phyloP scores from a whole-genome alignment of 108 stramenopile genomes.

The Aurantiochytrium sp. region DNA sequence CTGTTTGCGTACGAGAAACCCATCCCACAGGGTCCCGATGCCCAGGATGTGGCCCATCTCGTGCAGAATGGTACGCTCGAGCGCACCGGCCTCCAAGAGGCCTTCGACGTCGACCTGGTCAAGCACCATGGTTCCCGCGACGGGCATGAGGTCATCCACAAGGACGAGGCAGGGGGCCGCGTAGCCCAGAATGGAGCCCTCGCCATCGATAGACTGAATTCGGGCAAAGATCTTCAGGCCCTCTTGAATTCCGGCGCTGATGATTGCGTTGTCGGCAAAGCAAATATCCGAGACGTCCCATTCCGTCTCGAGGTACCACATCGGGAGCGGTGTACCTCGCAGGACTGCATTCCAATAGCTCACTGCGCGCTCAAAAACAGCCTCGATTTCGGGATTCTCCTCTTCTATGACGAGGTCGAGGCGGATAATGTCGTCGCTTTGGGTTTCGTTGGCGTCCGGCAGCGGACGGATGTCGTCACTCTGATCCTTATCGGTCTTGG shows the following conservation, averaged over 20 bases:
- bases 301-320: neutral
- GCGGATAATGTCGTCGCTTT: neutral
- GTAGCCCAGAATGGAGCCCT: neutral
- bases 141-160: neutral
- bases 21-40: neutral
- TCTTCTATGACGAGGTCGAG: neutral
- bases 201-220: neutral
- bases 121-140: neutral
- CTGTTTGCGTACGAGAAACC: neutral
- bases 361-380: neutral
- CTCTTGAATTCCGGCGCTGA: too few relatives aligned
- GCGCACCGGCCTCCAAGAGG: neutral
- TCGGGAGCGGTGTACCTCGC: neutral
- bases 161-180: neutral
- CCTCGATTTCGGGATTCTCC: neutral
- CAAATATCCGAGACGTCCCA: neutral
- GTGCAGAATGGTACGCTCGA: neutral
- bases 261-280: too few relatives aligned
- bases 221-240: neutral
- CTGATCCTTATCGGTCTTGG: neutral
- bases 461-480: neutral
- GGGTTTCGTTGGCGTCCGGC: neutral
- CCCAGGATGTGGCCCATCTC: neutral
- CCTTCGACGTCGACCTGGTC: neutral
- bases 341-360: neutral